Percentiles rank a stretch among this genome's conserved stretches.
Evolutionary conservation across 2,329 filamentous ascomycete genomes (phyloP).

Genomic region (Magnaporthales sp.): DNA sequence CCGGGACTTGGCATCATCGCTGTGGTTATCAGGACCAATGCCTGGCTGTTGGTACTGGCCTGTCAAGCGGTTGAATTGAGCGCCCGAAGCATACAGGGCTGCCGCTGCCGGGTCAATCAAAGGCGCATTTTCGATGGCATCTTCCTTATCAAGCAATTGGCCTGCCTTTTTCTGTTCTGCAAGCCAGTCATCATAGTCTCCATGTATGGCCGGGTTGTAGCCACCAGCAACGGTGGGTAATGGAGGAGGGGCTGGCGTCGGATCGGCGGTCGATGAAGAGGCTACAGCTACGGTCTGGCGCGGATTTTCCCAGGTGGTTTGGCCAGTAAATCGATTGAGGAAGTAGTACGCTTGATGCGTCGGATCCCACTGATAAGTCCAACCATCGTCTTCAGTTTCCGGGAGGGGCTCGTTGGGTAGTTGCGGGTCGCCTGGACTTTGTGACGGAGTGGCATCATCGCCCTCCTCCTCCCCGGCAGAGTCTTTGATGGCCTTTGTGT

Average conservation of each 20-base stretch:
- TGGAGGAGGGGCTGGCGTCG: constrained; percentile 13
- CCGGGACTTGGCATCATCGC: constrained; percentile 77
- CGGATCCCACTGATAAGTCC: constrained; percentile 71
- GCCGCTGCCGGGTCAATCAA: constrained; percentile 28
- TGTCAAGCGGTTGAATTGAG: constrained; percentile 81
- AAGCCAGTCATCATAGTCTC: constrained; percentile 96
- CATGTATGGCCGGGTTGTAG: constrained; percentile 94
- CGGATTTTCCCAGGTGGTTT: constrained; percentile 78
- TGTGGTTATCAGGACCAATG: constrained; percentile 65
- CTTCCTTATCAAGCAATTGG: constrained; percentile 22
- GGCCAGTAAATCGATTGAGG: constrained; percentile 67
- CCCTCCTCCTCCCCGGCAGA: neutral
- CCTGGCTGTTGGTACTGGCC: constrained; percentile 68
- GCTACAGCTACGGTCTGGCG: constrained; percentile 45
- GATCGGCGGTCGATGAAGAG: constrained; percentile 19
- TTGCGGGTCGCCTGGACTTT: constrained; percentile 7
- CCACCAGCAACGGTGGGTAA: constrained; percentile 49
- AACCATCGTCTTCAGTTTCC: constrained; percentile 60
- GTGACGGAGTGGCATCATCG: neutral
- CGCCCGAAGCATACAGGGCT: constrained; percentile 12
- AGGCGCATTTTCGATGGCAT: constrained; percentile 25
- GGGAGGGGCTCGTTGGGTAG: constrained; percentile 18
- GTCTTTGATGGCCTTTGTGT: neutral
- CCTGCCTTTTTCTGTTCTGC: constrained; percentile 43
- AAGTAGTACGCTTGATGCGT: constrained; percentile 67